phyloP scores from a whole-genome alignment of 139 green algal species.

The Chlamydomonas asymmetrica region DNA sequence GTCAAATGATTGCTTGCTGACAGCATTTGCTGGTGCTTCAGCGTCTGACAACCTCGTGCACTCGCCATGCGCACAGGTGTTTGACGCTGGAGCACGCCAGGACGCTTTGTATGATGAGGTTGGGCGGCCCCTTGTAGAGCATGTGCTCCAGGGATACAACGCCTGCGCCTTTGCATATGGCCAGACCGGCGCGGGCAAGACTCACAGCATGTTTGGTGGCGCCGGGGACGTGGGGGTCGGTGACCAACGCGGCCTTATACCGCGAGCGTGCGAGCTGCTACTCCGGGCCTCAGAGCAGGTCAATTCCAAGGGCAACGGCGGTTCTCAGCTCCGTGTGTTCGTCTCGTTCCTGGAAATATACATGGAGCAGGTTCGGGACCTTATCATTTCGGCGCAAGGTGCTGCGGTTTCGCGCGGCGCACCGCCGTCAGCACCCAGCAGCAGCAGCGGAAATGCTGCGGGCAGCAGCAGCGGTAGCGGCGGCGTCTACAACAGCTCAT shows the following conservation, averaged over 20 bases:
- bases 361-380: slow-evolving; percentile 46
- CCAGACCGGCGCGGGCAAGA: slow-evolving; percentile 61
- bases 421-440: slow-evolving; percentile 6
- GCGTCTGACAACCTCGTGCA: too few relatives aligned
- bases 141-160: slow-evolving; percentile 54
- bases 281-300: slow-evolving; percentile 3
- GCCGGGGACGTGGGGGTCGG: not conserved
- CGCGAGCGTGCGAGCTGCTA: slow-evolving; percentile 33
- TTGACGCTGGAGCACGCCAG: slow-evolving; percentile 16
- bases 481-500: not conserved
- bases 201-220: slow-evolving; percentile 47
- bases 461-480: not conserved
- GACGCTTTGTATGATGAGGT: slow-evolving; percentile 31
- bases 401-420: not conserved
- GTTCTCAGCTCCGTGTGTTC: not conserved
- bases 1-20: too few relatives aligned
- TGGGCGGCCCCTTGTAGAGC: slow-evolving; percentile 25
- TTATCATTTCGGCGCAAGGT: not conserved
- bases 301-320: slow-evolving; percentile 7
- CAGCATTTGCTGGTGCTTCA: too few relatives aligned
- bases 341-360: slow-evolving; percentile 55
- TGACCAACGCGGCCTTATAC: slow-evolving; percentile 38
- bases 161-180: slow-evolving; percentile 59
- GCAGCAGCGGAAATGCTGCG: not conserved
- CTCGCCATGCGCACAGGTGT: too few relatives aligned